A percentile compares a stretch with the other conserved stretches of the same genome.
These are phyloP conservation scores for Penicillium oxalicum DNA, from an alignment of 2,329 filamentous ascomycete genomes.

Conservation along the genomic window DNA sequence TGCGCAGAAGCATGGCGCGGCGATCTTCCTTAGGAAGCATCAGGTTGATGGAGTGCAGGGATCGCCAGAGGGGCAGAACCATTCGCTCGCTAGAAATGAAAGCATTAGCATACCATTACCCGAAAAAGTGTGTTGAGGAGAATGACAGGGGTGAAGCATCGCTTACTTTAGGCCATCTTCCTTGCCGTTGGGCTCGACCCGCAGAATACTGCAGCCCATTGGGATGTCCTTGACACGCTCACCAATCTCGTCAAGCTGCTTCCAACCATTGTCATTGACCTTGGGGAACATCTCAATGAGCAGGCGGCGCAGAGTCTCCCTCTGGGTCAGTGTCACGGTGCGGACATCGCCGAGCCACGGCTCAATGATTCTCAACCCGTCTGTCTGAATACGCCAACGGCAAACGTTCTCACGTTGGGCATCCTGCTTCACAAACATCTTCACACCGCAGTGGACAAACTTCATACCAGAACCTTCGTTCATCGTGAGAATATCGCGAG, in stretches of 20 bases:
- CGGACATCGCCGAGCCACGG: conserved; percentile 78
- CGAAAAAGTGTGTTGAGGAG: background rate
- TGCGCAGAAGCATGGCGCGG: conserved; percentile 78
- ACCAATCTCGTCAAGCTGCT: conserved; percentile 78
- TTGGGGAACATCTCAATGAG: conserved; percentile 97
- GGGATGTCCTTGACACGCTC: conserved; percentile 70
- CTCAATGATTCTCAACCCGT: conserved; percentile 85
- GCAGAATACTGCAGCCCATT: conserved; percentile 88
- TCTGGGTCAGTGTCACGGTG: conserved; percentile 66
- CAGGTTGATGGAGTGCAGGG: conserved; percentile 82
- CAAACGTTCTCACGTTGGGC: conserved; percentile 80
- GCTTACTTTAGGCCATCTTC: conserved; percentile 53
- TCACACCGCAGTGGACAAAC: conserved; percentile 93
- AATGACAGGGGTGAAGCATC: background rate
- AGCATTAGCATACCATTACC: conserved; percentile 15
- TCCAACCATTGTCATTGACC: conserved; percentile 67
- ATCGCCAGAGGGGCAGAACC: conserved; percentile 90
- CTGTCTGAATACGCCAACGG: conserved; percentile 90
- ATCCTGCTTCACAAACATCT: conserved; percentile 99
- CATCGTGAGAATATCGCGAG: conserved; percentile 74
- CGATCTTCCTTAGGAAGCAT: conserved; percentile 98
- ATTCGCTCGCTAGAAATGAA: conserved; percentile 58
- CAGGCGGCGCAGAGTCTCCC: conserved; percentile 73
- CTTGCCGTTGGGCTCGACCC: conserved; percentile 66
- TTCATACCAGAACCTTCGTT: conserved; percentile 91